phyloP scores from a whole-genome alignment of 169 alveolate species.

The Cryptosporidium bovis region DNA sequence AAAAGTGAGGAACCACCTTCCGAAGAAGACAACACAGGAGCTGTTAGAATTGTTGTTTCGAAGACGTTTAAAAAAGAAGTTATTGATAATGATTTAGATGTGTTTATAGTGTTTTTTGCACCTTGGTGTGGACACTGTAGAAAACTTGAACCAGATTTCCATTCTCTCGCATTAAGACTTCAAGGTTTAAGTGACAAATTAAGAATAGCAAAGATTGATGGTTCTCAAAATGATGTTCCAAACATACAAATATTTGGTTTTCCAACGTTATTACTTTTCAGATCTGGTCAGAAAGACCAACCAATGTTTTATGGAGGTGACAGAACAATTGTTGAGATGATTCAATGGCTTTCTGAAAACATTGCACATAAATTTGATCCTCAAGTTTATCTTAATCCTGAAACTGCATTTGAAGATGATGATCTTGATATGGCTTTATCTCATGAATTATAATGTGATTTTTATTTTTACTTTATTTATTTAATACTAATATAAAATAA shows the following conservation, averaged over 20 bases:
- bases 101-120: slow-evolving; percentile 86
- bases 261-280: slow-evolving; percentile 78
- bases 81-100: slow-evolving; percentile 64
- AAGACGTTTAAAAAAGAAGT: slow-evolving; percentile 69
- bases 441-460: slow-evolving; percentile 45
- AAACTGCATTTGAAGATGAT: slow-evolving; percentile 71
- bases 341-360: slow-evolving; percentile 34
- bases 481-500: neutral
- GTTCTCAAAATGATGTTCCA: slow-evolving; percentile 75
- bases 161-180: slow-evolving; percentile 67
- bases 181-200: slow-evolving; percentile 51
- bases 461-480: neutral
- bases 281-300: slow-evolving; percentile 28
- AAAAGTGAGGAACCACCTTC: slow-evolving; percentile 72
- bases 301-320: slow-evolving; percentile 66
- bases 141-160: slow-evolving; percentile 85
- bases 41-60: slow-evolving; percentile 67
- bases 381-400: slow-evolving; percentile 57
- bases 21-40: slow-evolving; percentile 64
- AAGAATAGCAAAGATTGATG: slow-evolving; percentile 75
- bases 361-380: slow-evolving; percentile 28
- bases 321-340: slow-evolving; percentile 51
- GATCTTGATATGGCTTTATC: slow-evolving; percentile 72
- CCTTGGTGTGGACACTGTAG: slow-evolving; percentile 93
- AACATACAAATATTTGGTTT: slow-evolving; percentile 75